These are phyloP conservation scores for Acrocalymma vagum DNA, from an alignment of 2,329 filamentous ascomycete species.

Conservation along the genomic window DNA sequence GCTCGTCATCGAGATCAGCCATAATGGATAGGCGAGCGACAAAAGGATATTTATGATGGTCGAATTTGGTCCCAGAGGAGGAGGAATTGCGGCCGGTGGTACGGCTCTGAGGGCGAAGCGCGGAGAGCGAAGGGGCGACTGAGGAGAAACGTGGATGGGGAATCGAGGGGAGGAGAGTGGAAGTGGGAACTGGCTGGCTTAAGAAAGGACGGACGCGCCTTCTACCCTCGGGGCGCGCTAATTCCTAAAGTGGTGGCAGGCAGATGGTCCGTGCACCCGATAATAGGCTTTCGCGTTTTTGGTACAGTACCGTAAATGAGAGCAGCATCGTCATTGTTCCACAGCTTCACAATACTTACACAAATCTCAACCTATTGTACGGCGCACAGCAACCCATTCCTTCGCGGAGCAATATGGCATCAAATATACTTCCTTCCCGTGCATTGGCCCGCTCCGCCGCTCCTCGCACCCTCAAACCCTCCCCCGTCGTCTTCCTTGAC, in stretches of 20 bases:
- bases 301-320: no score
- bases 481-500: conserved; percentile 25
- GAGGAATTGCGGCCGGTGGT: conserved; percentile 12
- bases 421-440: conserved; percentile 18
- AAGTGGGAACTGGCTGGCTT: conserved; percentile 22
- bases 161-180: conserved; percentile 20
- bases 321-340: conserved; percentile 8
- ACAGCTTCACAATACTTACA: conserved; percentile 4
- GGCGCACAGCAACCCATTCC: conserved; percentile 7
- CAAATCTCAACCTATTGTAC: conserved; percentile 12
- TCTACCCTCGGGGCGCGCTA: no score
- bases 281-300: no score
- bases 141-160: conserved; percentile 26
- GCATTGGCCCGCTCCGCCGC: conserved; percentile 23
- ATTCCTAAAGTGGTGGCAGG: no score
- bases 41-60: background rate
- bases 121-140: conserved; percentile 20
- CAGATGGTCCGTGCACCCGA: no score
- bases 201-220: no score
- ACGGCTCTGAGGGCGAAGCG: conserved; percentile 16
- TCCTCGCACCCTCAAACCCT: conserved; percentile 6
- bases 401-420: conserved; percentile 21
- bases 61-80: no score
- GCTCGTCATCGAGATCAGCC: conserved; percentile 87
- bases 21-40: conserved; percentile 56